Conservation (phyloP, 768 basidiomycete species). For the Boletus fagicola region DNA sequence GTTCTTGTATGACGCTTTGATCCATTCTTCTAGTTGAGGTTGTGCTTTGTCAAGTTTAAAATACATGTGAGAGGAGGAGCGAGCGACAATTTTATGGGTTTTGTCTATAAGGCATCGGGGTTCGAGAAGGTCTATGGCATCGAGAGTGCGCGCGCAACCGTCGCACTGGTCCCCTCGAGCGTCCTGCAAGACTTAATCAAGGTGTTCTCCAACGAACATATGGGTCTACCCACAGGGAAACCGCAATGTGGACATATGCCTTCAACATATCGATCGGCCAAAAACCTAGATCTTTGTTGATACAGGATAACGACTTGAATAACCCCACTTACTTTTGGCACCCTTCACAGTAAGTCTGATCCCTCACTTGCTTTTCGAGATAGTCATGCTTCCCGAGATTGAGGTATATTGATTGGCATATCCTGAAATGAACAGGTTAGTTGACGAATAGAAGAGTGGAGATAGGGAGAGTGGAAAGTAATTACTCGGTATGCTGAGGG, state of each 20-base stretch:
- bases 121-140: conserved; percentile 89
- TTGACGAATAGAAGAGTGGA: background rate
- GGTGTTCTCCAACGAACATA: background rate
- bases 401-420: conserved; percentile 85
- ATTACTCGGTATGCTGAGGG: conserved; percentile 82
- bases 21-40: conserved; percentile 82
- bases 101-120: conserved; percentile 92
- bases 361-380: conserved; percentile 80
- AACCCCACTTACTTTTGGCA: conserved; percentile 64
- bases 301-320: background rate
- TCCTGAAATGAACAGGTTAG: conserved; percentile 43
- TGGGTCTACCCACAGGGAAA: conserved; percentile 56
- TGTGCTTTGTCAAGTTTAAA: conserved; percentile 83
- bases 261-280: conserved; percentile 97
- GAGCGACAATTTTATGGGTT: conserved; percentile 71
- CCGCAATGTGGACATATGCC: conserved; percentile 95
- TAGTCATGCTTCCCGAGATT: conserved; percentile 77
- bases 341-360: conserved; percentile 94
- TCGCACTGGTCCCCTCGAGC: conserved; percentile 99
- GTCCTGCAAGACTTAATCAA: conserved; percentile 49
- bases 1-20: conserved; percentile 69
- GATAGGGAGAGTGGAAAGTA: background rate
- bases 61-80: conserved; percentile 88
- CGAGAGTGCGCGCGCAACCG: conserved; percentile 85
- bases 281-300: conserved; percentile 53